Conservation (phyloP, 2,329 filamentous ascomycete species). For the Aspergillus sp. region DNA sequence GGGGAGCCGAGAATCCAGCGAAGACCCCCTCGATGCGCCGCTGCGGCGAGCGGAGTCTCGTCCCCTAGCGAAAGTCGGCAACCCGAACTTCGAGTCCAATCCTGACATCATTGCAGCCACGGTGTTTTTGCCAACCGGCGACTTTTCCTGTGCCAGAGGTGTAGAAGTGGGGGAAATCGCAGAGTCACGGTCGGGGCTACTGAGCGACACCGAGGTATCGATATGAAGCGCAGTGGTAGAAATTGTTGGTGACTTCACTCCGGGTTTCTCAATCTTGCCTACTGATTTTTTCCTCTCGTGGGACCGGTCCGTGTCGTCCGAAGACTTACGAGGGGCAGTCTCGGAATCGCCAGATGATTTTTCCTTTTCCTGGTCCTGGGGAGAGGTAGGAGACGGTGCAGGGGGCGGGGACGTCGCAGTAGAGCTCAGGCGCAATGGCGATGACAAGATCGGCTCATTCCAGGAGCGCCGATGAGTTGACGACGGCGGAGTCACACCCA, state of each 20-base stretch:
- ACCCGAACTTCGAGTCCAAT: conserved; percentile 27
- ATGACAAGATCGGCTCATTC: conserved; percentile 20
- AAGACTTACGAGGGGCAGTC: conserved; percentile 26
- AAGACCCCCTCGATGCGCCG: conserved; percentile 31
- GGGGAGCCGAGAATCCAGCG: conserved; percentile 30
- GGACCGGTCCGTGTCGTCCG: conserved; percentile 22
- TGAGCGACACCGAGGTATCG: conserved; percentile 15
- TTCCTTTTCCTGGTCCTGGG: conserved; percentile 7
- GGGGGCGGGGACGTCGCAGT: conserved; percentile 25
- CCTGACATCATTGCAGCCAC: conserved; percentile 44
- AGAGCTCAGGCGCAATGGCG: conserved; percentile 28
- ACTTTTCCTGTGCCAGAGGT: conserved; percentile 31
- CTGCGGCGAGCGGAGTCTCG: conserved; percentile 33
- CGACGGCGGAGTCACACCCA: conserved; percentile 26
- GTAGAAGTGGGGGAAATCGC: background rate
- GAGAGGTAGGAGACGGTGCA: conserved; percentile 16
- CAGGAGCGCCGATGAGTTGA: conserved; percentile 14
- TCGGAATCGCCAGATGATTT: conserved; percentile 27
- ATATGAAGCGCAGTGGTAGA: conserved; percentile 7
- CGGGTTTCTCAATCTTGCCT: conserved; percentile 36
- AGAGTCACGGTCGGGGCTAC: conserved; percentile 6
- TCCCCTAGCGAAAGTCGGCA: conserved; percentile 30
- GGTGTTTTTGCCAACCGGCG: conserved; percentile 27
- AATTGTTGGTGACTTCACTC: background rate
- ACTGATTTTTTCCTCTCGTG: conserved; percentile 7